These are phyloP conservation scores for Colletotrichum tropicicola DNA, from an alignment of 2,329 filamentous ascomycete species.

Conservation along the genomic window DNA sequence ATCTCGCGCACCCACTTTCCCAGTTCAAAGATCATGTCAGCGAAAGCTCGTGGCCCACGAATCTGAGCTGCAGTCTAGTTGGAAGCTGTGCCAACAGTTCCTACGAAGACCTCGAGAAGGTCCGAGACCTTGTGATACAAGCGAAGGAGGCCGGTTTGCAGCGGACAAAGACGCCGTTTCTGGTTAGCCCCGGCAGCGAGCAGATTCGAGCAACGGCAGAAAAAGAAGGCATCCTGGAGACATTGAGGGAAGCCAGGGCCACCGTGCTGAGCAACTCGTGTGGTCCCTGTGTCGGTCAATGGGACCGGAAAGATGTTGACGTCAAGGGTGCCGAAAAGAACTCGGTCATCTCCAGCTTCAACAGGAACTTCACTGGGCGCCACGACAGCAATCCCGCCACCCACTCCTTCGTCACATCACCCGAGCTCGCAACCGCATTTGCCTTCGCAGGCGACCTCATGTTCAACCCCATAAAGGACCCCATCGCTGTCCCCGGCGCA, in stretches of 20 bases:
- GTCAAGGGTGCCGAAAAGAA: constrained; percentile 37
- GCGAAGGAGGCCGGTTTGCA: constrained; percentile 39
- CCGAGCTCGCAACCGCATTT: constrained; percentile 53
- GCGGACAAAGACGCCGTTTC: constrained; percentile 39
- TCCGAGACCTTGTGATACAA: constrained; percentile 38
- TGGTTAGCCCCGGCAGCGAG: constrained; percentile 44
- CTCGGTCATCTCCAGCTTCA: constrained; percentile 45
- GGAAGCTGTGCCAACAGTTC: constrained; percentile 47
- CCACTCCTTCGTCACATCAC: constrained; percentile 57
- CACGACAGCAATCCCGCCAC: constrained; percentile 52
- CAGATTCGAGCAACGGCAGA: constrained; percentile 43
- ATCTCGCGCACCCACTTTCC: constrained; percentile 42
- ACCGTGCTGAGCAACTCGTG: constrained; percentile 43
- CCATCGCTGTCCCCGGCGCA: constrained; percentile 26
- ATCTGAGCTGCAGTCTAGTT: constrained; percentile 41
- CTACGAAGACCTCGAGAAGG: constrained; percentile 44
- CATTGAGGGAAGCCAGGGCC: constrained; percentile 39
- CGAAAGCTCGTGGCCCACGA: constrained; percentile 40
- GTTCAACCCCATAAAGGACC: constrained; percentile 41
- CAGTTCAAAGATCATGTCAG: constrained; percentile 36
- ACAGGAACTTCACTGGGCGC: constrained; percentile 46
- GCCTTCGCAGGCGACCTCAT: constrained; percentile 47
- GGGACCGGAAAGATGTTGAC: constrained; percentile 43
- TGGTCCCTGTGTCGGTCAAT: constrained; percentile 45
- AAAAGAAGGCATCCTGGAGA: constrained; percentile 37